Conservation (phyloP, 371 early-diverging fungal species). For the Mucor indicus region DNA sequence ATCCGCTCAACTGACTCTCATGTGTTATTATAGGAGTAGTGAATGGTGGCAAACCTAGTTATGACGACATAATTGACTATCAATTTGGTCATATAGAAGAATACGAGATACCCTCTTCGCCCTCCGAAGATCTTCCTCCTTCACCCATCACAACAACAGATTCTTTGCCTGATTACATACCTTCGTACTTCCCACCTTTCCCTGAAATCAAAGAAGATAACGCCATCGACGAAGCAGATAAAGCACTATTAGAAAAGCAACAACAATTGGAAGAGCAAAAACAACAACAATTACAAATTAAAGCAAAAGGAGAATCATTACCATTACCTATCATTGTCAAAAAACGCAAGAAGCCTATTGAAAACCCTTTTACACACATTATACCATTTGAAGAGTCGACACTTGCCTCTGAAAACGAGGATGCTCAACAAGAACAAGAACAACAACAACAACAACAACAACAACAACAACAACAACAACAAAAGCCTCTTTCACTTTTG, state of each 20-base stretch:
- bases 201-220: conserved; percentile 36
- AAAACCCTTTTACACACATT: conserved; percentile 55
- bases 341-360: conserved; percentile 36
- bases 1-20: background rate
- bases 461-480: background rate
- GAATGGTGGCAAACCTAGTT: conserved; percentile 13
- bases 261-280: conserved; percentile 9
- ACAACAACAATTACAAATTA: conserved; percentile 3
- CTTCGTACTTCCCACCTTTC: conserved; percentile 42
- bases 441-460: background rate
- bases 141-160: background rate
- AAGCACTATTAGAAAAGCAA: conserved; percentile 2
- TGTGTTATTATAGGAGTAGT: conserved; percentile 6
- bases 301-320: conserved; percentile 3
- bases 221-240: conserved; percentile 6
- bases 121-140: background rate
- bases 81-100: conserved; percentile 13
- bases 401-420: conserved; percentile 17
- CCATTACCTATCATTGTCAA: conserved; percentile 35
- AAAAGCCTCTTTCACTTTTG: conserved; percentile 4
- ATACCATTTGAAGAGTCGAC: conserved; percentile 52
- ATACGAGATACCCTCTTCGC: conserved; percentile 5
- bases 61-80: conserved; percentile 19
- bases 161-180: conserved; percentile 34
- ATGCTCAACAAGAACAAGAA: background rate